Conservation (phyloP, 441 rosid genomes). For the Eutrema salsugineum region DNA sequence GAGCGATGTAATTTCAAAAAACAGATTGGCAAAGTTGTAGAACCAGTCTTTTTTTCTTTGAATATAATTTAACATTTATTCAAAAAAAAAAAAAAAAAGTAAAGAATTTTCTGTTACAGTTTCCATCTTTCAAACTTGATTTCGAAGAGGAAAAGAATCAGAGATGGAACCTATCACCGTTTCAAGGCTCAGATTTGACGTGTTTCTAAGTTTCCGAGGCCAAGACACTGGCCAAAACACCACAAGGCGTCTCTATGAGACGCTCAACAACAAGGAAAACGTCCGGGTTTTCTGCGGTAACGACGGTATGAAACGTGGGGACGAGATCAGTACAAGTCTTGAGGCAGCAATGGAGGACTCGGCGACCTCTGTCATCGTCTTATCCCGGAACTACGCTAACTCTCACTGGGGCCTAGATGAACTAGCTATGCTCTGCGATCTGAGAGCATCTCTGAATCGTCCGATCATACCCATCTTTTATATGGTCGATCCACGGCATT, state of each 20-base stretch:
- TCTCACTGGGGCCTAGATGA: conserved; percentile 50
- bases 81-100: no score
- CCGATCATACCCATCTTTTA: conserved; percentile 39
- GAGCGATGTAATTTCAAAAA: no score
- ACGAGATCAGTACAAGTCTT: conserved; percentile 36
- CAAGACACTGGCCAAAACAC: conserved; percentile 40
- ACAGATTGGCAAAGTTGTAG: no score
- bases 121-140: not conserved
- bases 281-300: conserved; percentile 44
- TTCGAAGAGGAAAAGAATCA: no score
- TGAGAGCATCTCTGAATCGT: conserved; percentile 6
- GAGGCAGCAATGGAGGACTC: conserved; percentile 40
- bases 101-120: conserved; percentile 10
- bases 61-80: no score
- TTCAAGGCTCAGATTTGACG: conserved; percentile 39
- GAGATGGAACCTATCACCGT: not conserved
- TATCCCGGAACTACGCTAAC: conserved; percentile 35
- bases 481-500: conserved; percentile 38
- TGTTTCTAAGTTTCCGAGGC: conserved; percentile 60
- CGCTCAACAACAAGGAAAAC: conserved; percentile 29
- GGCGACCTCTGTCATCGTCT: conserved; percentile 34
- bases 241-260: conserved; percentile 27
- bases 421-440: conserved; percentile 35
- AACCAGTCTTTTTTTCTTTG: no score
- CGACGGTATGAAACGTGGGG: conserved; percentile 41